A percentile compares a stretch with the other conserved stretches of the same genome.
Evolutionary conservation across 345 rosid species (phyloP).

Genomic region (Eucalyptus pumila): DNA sequence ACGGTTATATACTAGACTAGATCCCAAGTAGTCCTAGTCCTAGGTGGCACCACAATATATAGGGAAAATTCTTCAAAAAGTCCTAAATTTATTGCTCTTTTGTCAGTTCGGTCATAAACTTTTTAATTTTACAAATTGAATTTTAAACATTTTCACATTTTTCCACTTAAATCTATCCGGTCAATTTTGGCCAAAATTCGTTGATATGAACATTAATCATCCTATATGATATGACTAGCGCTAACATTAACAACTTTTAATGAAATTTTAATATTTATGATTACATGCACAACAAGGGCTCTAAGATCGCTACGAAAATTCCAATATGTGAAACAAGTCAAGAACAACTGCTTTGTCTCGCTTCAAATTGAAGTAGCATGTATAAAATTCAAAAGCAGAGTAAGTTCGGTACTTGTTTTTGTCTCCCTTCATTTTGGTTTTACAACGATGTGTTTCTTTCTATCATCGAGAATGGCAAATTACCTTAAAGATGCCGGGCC

Average conservation of each 20-base stretch:
- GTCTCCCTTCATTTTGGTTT: neutral
- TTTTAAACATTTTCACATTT: too few relatives aligned
- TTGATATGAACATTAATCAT: too few relatives aligned
- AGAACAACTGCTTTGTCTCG: neutral
- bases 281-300: neutral
- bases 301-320: neutral
- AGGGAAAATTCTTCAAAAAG: too few relatives aligned
- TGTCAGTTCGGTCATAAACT: too few relatives aligned
- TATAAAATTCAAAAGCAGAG: neutral
- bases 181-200: accelerated
- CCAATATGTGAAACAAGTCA: neutral
- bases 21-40: neutral
- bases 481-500: neutral
- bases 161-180: too few relatives aligned
- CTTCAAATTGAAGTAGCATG: neutral
- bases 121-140: too few relatives aligned
- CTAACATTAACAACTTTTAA: too few relatives aligned
- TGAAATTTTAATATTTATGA: too few relatives aligned
- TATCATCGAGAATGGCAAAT: neutral
- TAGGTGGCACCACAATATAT: neutral
- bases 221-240: too few relatives aligned
- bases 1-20: neutral
- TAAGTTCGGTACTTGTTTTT: neutral
- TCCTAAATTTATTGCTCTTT: too few relatives aligned
- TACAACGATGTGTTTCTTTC: neutral